phyloP scores from a whole-genome alignment of 768 basidiomycete species.

The Rhodosporidiobolus odoratus region DNA sequence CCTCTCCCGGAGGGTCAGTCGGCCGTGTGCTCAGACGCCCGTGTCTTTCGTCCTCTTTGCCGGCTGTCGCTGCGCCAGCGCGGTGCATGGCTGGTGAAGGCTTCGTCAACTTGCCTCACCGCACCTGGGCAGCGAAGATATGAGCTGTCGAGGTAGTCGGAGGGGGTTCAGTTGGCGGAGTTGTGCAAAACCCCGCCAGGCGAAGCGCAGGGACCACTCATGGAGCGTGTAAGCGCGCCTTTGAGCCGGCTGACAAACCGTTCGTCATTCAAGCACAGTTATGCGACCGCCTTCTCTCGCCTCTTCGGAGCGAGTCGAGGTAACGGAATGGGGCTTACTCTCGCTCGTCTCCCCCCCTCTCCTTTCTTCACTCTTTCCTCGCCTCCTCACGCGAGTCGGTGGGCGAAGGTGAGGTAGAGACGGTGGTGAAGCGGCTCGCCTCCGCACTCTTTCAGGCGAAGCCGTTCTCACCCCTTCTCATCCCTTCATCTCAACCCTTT shows the following conservation, averaged over 20 bases:
- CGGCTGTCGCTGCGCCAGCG: not conserved
- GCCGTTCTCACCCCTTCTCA: not conserved
- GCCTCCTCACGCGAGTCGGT: not conserved
- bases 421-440: not conserved
- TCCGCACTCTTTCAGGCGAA: constrained; percentile 3
- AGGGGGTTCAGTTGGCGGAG: no score
- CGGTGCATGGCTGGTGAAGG: not conserved
- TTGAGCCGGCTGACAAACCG: constrained; percentile 29
- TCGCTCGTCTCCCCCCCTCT: constrained; percentile 19
- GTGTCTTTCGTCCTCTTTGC: not conserved
- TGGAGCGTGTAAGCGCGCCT: not conserved
- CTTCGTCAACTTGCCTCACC: not conserved
- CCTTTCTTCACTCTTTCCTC: not conserved
- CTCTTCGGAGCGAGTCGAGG: not conserved
- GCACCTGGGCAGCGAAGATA: constrained; percentile 12
- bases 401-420: not conserved
- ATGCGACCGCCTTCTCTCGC: constrained; percentile 25
- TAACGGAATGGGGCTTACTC: constrained; percentile 40
- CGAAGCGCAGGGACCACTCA: not conserved
- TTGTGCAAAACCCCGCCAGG: not conserved
- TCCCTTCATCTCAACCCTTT: not conserved
- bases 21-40: not conserved
- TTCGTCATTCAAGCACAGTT: constrained; percentile 35
- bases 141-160: constrained; percentile 1
- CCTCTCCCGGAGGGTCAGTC: not conserved